Base-by-base conservation (phyloP, 164 flowering plant genomes). In the Vitis rupestris region DNA sequence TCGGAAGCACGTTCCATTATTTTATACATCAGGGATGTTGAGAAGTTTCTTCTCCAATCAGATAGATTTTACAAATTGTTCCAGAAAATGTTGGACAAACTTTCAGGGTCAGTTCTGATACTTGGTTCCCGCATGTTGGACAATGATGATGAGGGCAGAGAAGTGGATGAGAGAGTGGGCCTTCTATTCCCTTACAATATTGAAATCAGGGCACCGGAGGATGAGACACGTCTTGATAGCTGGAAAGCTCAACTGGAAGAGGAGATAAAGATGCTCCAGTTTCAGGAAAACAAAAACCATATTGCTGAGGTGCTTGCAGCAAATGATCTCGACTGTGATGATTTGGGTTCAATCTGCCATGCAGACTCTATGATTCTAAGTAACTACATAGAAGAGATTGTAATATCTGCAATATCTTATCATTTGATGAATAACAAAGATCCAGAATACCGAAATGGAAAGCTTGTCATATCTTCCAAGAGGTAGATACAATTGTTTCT, bases 371-470 rank as follows among this genome's bases (percentile, higher is more conserved):
- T 80, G 75, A 71, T 74, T 50, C 76, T 84, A 14, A 67, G 87
- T 63, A 75, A 76, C 67, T 79, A 75, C 66, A 81, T 86, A 7
- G 77, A 82, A 68, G 86, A 80, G 64, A 79, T 77, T 71, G 81
- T 80, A 50, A 70, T 80, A 1, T 81, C 83, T 0, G 84, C 84
- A 47, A 70, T 81, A 15, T 82, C 80, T 14, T 77, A 74, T 75
- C 85, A 83, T 73, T 67, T 74, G 71, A 77, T 76, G 78, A 65
- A 76, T 51, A 80, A 69, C 19, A 80, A 75, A 69, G 81, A 80
- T 62, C 87, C 84, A 5, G 81, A 80, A 59, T 84, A 84, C 68
- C 77, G 82, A 66, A 84, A 84, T 73, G 87, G 87, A 61, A 84
- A 80, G 76, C 81, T 81, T 70, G 31, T 77, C 50, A 81, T 79